Percentiles rank a stretch among this genome's conserved stretches.
phyloP scores from a whole-genome alignment of 78 protist species.

The Tieghemostelium lacteum region DNA sequence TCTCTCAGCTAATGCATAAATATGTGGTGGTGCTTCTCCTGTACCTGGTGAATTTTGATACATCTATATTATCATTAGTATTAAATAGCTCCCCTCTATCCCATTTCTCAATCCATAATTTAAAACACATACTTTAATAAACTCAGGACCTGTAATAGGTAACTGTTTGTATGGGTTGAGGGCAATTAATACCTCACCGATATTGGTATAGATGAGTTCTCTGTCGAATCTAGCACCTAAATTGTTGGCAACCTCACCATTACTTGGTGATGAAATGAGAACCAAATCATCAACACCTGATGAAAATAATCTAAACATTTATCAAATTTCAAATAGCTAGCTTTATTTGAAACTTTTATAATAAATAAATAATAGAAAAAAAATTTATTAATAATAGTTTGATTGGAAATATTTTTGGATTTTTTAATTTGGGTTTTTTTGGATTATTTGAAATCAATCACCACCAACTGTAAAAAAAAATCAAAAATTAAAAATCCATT shows the following conservation, averaged over 20 bases:
- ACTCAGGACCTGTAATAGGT: constrained; percentile 88
- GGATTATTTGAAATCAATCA: too few relatives aligned
- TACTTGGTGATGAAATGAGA: constrained; percentile 55
- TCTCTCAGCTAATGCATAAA: constrained; percentile 86
- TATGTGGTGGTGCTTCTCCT: constrained; percentile 88
- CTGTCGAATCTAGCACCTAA: constrained; percentile 81
- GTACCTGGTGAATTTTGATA: constrained; percentile 76
- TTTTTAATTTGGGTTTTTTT: too few relatives aligned
- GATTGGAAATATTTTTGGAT: too few relatives aligned
- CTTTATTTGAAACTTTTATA: too few relatives aligned
- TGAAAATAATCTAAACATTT: constrained; percentile 78
- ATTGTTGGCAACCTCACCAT: constrained; percentile 77
- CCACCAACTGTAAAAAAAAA: too few relatives aligned
- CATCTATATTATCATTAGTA: too few relatives aligned
- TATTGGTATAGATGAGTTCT: constrained; percentile 80
- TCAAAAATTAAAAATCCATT: too few relatives aligned
- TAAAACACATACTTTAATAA: constrained; percentile 62
- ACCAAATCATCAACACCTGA: constrained; percentile 84
- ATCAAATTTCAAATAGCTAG: too few relatives aligned
- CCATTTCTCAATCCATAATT: background rate
- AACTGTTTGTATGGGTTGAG: constrained; percentile 69
- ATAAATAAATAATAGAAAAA: too few relatives aligned
- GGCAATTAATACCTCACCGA: constrained; percentile 84
- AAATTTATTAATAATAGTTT: too few relatives aligned
- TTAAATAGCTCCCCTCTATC: background rate